Conservation (phyloP, 306 rosid genomes). For the Myrica gale region DNA sequence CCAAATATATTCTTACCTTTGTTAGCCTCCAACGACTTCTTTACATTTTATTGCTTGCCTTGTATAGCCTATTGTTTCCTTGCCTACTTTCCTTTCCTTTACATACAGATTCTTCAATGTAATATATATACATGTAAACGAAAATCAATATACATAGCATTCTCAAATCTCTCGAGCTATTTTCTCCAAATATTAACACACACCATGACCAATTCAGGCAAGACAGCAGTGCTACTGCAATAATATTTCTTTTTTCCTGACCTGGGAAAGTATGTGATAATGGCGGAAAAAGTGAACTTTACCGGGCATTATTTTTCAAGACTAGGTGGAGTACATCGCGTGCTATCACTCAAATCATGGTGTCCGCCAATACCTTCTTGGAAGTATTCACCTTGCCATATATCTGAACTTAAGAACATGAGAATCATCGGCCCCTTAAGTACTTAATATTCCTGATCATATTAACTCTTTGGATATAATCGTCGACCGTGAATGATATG, state of each 20-base stretch:
- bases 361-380: slow-evolving; percentile 41
- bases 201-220: slow-evolving; percentile 19
- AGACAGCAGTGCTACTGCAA: slow-evolving; percentile 28
- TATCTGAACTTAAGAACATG: too few species aligned
- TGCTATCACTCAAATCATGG: slow-evolving; percentile 32
- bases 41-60: too few species aligned
- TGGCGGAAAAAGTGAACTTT: slow-evolving; percentile 33
- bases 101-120: too few species aligned
- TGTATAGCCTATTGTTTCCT: too few species aligned
- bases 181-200: too few species aligned
- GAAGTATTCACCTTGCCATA: slow-evolving; percentile 20
- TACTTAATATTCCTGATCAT: neutral
- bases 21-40: too few species aligned
- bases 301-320: slow-evolving; percentile 9
- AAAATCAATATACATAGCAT: too few species aligned
- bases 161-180: too few species aligned
- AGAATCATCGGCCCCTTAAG: neutral
- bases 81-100: too few species aligned
- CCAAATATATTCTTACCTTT: too few species aligned
- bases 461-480: neutral
- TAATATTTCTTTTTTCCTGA: slow-evolving; percentile 23
- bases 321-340: slow-evolving; percentile 27
- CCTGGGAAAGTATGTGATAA: slow-evolving; percentile 32
- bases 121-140: too few species aligned
- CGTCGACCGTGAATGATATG: too few species aligned